Base-by-base conservation (phyloP, 495 filamentous ascomycete species). In the Xylaria acuta region DNA sequence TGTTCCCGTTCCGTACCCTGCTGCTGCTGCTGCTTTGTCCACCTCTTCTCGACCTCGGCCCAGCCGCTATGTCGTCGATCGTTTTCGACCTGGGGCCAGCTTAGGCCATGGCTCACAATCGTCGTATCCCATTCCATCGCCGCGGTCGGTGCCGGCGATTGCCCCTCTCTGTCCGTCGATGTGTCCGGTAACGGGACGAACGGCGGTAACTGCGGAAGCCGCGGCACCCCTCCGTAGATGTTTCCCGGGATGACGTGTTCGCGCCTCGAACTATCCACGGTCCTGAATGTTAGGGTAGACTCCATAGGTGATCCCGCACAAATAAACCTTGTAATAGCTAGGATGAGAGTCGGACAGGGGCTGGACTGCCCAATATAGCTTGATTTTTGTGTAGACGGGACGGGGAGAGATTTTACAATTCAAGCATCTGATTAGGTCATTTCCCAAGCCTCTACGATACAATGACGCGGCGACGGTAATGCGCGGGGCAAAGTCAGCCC, bases 21-120 rank as follows among this genome's bases (percentile, higher is more conserved):
- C 34, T 40, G 45, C 18, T 67, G 64, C n/a, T 58, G 65, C 5
- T 43, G 25, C 40, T 4, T 25, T 0, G 32, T 65, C 77, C 77
- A 78, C 70, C 66, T 60, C 65, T 51, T 74, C 71, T 78, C 77
- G 16, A 78, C 77, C 9, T 73, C 71, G 22, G 70, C 77, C 77
- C 77, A 78, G 9, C 77, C 77, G 47, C 75, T 78, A 9, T 78
- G 76, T 7, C 76, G 71, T 25, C 76, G 71, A 59, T 78, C 76
- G 16, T 59, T 56, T 0, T 66, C 30, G n/a, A 75, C 58, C 34
- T 69, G 67, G 32, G 74, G 49, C 71, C 66, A 74, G 3, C 68
- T 49, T 14, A 71, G 59, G 25, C 30, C 30, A 25, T 76, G 74
- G 38, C 67, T 62, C 16, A 76, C 63, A 1, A 78, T 11, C 1